phyloP scores from a whole-genome alignment of 2,329 filamentous ascomycete species.

The Fusarium mundagurra region DNA sequence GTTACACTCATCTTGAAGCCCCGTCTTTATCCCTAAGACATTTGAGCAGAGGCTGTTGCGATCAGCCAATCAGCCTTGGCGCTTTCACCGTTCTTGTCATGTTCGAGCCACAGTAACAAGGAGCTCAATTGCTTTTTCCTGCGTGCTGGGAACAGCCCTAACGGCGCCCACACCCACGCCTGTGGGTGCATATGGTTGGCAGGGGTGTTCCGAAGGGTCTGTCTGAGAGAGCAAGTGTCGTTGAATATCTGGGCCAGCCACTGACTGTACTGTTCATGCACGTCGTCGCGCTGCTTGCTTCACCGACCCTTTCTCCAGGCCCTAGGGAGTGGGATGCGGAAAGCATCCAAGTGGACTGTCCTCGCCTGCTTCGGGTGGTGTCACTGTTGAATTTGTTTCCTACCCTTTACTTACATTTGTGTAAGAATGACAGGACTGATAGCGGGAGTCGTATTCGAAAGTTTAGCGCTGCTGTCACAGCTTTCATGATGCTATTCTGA shows the following conservation, averaged over 20 bases:
- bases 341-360: constrained; percentile 32
- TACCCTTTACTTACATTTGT: constrained; percentile 2
- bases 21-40: constrained; percentile 23
- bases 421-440: background rate
- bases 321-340: constrained; percentile 29
- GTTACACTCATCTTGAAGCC: constrained; percentile 14
- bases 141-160: constrained; percentile 38
- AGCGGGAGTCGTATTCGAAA: constrained; percentile 6
- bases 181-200: constrained; percentile 36
- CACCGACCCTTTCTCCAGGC: constrained; percentile 45
- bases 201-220: constrained; percentile 32
- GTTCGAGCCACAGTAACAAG: constrained; percentile 3
- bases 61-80: constrained; percentile 39
- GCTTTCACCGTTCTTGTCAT: constrained; percentile 41
- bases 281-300: constrained; percentile 44
- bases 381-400: constrained; percentile 14
- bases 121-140: constrained; percentile 20
- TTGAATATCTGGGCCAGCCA: constrained; percentile 41
- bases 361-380: constrained; percentile 18
- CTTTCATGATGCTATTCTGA: constrained; percentile 18
- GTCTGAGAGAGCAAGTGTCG: constrained; percentile 23
- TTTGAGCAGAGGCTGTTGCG: constrained; percentile 8
- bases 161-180: constrained; percentile 39
- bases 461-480: background rate
- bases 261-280: constrained; percentile 48